Evolutionary conservation across 2,329 filamentous ascomycete genomes (phyloP), one percentile per base, ranked within the genome.

Genomic region (Dothistroma septosporum): DNA sequence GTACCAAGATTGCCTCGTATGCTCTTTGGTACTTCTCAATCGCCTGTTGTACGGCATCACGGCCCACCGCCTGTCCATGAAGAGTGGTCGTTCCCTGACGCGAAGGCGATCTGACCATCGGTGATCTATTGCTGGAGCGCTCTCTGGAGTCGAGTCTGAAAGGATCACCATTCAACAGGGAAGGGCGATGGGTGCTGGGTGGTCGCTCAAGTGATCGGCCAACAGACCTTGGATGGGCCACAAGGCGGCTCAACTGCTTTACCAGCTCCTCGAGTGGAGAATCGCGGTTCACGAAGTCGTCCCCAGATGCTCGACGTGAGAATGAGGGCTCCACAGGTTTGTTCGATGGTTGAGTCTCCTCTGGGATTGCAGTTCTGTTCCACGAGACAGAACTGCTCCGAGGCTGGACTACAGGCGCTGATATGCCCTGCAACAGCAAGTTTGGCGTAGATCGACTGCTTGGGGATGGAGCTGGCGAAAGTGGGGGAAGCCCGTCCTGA

Each of bases 201-300:
- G 61, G 53, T 28, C 64, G 59, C 28, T 67, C 66, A 28, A 64
- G 70, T 1, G 69, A 70, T 11, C 60, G 59, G 19, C 63, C 69
- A 2, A 72, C 68, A 9, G 69, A 71, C 44, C 69, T 56, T 41
- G 64, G 65, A 19, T 67, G 63, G 48, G 61, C 60, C 0, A 64
- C 65, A 52, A 73, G 53, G 9, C 66, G 66, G 53, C 66, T 69
- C n/a, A 74, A 62, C n/a, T 69, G 58, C 53, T 69, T 67, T 2
- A 66, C 68, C 11, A 75, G 62, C 16, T 70, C 68, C 44, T 75
- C 72, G 3, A 74, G 63, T 11, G 72, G 72, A 9, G 72, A 74
- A 19, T 62, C 59, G 10, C 66, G 67, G 48, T 68, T 64, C 3
- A 61, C 58, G 16, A 70, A 55, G 49, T 64, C 59, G 53, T 66